phyloP scores from a whole-genome alignment of 805 yeast species.

The Scheffersomyces lignosus region DNA sequence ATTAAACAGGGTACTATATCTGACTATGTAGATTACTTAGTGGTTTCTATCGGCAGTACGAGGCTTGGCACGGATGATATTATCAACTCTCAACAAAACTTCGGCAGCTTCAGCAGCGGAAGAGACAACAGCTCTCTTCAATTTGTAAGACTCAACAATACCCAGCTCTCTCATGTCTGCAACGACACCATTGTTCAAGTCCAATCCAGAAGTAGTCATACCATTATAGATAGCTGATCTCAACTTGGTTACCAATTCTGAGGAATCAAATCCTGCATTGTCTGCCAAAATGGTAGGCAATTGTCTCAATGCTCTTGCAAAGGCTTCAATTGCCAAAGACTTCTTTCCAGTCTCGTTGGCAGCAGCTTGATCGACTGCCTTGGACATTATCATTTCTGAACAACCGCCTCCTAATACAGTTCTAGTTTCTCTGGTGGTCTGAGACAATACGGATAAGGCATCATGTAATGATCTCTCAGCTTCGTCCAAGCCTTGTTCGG shows the following conservation, averaged over 20 bases:
- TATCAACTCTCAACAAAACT: slow-evolving; percentile 91
- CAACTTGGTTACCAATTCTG: slow-evolving; percentile 86
- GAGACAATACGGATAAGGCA: slow-evolving; percentile 92
- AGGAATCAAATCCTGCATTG: slow-evolving; percentile 94
- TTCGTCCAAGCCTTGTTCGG: slow-evolving; percentile 48
- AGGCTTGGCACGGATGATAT: slow-evolving; percentile 95
- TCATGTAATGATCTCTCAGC: slow-evolving; percentile 72
- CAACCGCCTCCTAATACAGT: slow-evolving; percentile 95
- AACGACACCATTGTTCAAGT: slow-evolving; percentile 76
- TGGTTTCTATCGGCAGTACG: slow-evolving; percentile 88
- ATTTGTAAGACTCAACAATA: slow-evolving; percentile 86
- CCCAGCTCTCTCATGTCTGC: slow-evolving; percentile 96
- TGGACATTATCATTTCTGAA: slow-evolving; percentile 87
- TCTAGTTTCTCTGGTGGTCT: slow-evolving; percentile 89
- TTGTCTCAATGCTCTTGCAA: slow-evolving; percentile 91
- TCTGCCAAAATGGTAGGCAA: slow-evolving; percentile 95
- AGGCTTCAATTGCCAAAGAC: slow-evolving; percentile 90
- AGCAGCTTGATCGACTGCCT: slow-evolving; percentile 91
- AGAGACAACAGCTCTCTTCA: slow-evolving; percentile 90
- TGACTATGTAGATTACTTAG: too few species aligned
- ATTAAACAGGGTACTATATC: too few species aligned
- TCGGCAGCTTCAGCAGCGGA: slow-evolving; percentile 99
- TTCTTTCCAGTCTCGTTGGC: slow-evolving; percentile 92
- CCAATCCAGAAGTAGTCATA: slow-evolving; percentile 86
- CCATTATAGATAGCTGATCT: slow-evolving; percentile 92